Percentiles rank a stretch among this genome's conserved stretches.
Conservation (phyloP, 192 early-diverging fungal genomes). For the Phycomyces blakesleeanus region DNA sequence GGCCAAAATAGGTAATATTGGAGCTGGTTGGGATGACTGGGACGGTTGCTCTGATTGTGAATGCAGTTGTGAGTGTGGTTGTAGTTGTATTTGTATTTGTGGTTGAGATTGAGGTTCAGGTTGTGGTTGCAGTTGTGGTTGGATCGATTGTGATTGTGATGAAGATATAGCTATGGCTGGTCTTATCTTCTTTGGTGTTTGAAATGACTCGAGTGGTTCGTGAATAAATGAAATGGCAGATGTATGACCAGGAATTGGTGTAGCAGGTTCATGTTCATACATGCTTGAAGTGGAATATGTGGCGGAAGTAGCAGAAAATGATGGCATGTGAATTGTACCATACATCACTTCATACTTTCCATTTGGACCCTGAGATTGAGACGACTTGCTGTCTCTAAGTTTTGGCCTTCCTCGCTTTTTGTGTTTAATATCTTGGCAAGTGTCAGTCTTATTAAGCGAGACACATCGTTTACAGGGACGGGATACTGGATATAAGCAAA, state of each 20-base stretch:
- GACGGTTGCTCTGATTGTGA: too few species aligned
- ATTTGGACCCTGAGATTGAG: slow-evolving; percentile 13
- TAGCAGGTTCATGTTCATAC: not conserved
- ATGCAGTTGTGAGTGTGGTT: not conserved
- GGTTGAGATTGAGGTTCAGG: too few species aligned
- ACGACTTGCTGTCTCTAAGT: slow-evolving; percentile 55
- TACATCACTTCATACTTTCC: slow-evolving; percentile 29
- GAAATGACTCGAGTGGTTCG: slow-evolving; percentile 17
- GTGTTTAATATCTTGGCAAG: slow-evolving; percentile 84
- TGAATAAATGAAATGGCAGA: slow-evolving; percentile 18
- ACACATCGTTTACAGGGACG: slow-evolving; percentile 81
- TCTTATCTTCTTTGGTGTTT: not conserved
- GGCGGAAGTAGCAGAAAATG: slow-evolving; percentile 3
- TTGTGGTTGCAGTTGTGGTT: too few species aligned
- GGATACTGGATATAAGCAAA: slow-evolving; percentile 40
- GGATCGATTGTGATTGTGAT: slow-evolving; percentile 1
- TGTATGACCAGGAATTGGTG: not conserved
- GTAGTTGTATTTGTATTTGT: not conserved
- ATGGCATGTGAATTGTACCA: slow-evolving; percentile 24
- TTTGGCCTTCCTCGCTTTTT: slow-evolving; percentile 86
- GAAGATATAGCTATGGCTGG: too few species aligned
- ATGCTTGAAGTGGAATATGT: not conserved
- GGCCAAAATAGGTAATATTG: slow-evolving; percentile 16
- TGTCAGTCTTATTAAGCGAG: slow-evolving; percentile 65
- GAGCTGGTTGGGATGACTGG: slow-evolving; percentile 3